Percentiles rank a stretch among this genome's conserved stretches.
Conservation (phyloP, 495 filamentous ascomycete genomes). For the Penicillium soppii region DNA sequence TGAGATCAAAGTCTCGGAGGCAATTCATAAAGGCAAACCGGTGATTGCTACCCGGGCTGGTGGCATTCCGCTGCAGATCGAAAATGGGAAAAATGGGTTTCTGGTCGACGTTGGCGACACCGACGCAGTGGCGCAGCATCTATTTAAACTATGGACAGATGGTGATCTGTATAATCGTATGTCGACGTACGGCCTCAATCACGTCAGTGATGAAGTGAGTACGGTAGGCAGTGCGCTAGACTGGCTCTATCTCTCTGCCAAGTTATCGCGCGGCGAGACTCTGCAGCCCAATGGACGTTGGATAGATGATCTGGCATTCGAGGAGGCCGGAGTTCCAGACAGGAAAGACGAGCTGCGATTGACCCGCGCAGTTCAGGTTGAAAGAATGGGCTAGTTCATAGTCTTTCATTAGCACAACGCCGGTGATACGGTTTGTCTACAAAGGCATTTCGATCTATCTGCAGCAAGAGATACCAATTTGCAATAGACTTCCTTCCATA, state of each 20-base stretch:
- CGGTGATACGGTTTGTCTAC: not conserved
- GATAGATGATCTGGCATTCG: constrained; percentile 78
- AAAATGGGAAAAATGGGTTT: constrained; percentile 72
- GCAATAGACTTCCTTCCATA: not conserved
- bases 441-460: not conserved
- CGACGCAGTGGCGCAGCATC: constrained; percentile 67
- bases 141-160: constrained; percentile 70
- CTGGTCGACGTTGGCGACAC: constrained; percentile 73
- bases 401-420: not conserved
- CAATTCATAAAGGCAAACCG: constrained; percentile 79
- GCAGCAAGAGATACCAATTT: not conserved
- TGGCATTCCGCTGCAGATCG: constrained; percentile 80
- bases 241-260: constrained; percentile 76
- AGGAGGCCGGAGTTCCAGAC: constrained; percentile 51
- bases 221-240: constrained; percentile 77
- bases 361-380: constrained; percentile 35
- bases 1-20: constrained; percentile 88
- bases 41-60: constrained; percentile 77
- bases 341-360: constrained; percentile 38
- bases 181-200: constrained; percentile 60
- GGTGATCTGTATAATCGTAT: constrained; percentile 62
- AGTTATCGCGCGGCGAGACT: constrained; percentile 51
- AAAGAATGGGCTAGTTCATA: constrained; percentile 29
- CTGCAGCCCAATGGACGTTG: constrained; percentile 56
- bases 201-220: constrained; percentile 79